Base-by-base conservation (phyloP, 257 asterid genomes). In the Ilex asprella region DNA sequence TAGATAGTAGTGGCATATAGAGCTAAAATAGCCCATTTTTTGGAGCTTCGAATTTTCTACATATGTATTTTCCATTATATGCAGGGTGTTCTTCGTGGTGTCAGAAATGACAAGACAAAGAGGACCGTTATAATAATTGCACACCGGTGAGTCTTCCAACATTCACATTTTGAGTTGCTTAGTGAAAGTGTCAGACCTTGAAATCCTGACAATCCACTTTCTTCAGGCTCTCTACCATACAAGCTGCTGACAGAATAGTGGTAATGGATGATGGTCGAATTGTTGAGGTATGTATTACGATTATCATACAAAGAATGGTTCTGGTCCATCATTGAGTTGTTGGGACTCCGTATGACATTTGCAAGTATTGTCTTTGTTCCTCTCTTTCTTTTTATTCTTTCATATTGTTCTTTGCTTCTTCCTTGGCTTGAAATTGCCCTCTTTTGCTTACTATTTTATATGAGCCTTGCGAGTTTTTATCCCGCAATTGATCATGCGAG, bases 81-180 rank as follows among this genome's bases (percentile, higher is more conserved):
- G 31, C 62, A 89, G 99, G 96, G 91, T 31, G 83, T 87, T 56
- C 86, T 92, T 71, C 85, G 78, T 70, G 70, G 89, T 35, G 80
- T 80, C 68, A 72, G 78, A 74, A 73, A 78, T 46, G 97, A 86
- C 63, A 80, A 81, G 67, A 75, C 57, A 15, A 49, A 49, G 57
- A 82, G 96, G 77, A 87, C 91, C 3, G 92, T 84, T 52, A 69
- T 88, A 51, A 86, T 88, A 66, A 91, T 91, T 51, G 98, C 98
- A 3, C 98, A 91, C 62, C 84, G 98, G 96, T 87, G 59, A 73
- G 79, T 46, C 30, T 1, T 14, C 10, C 30, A 15, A 53, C 11
- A 53, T 7, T 14, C 15, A 8, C 1, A 3, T 7, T 53, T 53
- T 53, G 15, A 53, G 10, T 2, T 2, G 15, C 27, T 53, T 53